Percentiles rank a stretch among this genome's conserved stretches.
Evolutionary conservation across 495 filamentous ascomycete genomes (phyloP).

Genomic region (Pyrenopolyporus hunteri): DNA sequence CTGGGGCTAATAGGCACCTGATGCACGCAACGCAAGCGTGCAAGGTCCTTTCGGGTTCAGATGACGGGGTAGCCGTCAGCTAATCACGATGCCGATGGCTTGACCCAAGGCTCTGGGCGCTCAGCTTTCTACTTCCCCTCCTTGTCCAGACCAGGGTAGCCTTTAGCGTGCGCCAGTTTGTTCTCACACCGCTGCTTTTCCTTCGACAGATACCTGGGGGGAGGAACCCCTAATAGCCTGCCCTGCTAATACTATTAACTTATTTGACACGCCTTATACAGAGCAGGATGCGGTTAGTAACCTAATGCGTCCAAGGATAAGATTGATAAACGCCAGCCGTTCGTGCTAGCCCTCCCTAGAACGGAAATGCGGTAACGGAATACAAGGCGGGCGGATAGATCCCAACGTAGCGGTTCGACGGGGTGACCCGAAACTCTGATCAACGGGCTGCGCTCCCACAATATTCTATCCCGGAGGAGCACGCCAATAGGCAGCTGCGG

Average conservation of each 20-base stretch:
- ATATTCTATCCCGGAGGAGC: constrained; percentile 21
- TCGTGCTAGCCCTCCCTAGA: constrained; percentile 40
- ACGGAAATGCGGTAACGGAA: constrained; percentile 42
- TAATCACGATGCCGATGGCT: constrained; percentile 42
- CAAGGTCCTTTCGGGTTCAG: constrained; percentile 39
- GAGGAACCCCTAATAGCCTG: constrained; percentile 16
- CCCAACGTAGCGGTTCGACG: constrained; percentile 45
- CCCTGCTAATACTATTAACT: constrained; percentile 30
- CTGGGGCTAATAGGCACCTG: constrained; percentile 42
- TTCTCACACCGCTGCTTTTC: constrained; percentile 46
- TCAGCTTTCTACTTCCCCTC: constrained; percentile 39
- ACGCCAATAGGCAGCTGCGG: constrained; percentile 35
- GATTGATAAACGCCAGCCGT: constrained; percentile 34
- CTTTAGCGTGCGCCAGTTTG: constrained; percentile 39
- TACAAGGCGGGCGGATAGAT: constrained; percentile 46
- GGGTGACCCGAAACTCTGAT: constrained; percentile 47
- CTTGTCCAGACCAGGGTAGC: constrained; percentile 31
- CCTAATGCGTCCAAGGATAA: constrained; percentile 35
- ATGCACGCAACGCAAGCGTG: constrained; percentile 45
- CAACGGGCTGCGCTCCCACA: constrained; percentile 39
- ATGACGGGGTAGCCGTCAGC: constrained; percentile 42
- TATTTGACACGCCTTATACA: constrained; percentile 15
- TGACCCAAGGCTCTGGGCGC: constrained; percentile 41
- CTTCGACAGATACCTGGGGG: constrained; percentile 21
- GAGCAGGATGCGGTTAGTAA: constrained; percentile 24